These are phyloP conservation scores for Athelia sp. DNA, from an alignment of 1,284 basidiomycete genomes.

Conservation along the genomic window DNA sequence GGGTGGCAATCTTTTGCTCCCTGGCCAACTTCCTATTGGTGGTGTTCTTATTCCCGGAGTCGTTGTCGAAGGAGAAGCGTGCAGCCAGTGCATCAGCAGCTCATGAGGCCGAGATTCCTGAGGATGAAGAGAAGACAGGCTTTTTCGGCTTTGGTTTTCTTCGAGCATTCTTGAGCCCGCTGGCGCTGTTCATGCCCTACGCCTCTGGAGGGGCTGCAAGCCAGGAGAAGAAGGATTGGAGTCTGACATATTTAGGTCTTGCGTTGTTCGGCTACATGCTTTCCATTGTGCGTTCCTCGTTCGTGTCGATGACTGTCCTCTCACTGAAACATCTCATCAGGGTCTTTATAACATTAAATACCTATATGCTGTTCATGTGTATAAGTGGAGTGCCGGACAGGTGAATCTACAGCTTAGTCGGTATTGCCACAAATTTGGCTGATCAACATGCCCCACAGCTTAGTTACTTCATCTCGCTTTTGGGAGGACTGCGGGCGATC, in stretches of 20 bases:
- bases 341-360: constrained; percentile 59
- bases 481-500: constrained; percentile 44
- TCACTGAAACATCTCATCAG: constrained; percentile 16
- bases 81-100: constrained; percentile 16
- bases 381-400: constrained; percentile 48
- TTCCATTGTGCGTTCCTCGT: constrained; percentile 33
- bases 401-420: too few relatives aligned
- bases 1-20: not conserved
- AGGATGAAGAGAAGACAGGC: constrained; percentile 7
- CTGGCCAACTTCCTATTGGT: not conserved
- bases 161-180: constrained; percentile 38
- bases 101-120: constrained; percentile 2
- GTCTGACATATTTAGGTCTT: constrained; percentile 45
- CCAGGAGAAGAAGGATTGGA: constrained; percentile 43
- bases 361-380: constrained; percentile 52
- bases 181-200: constrained; percentile 51
- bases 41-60: constrained; percentile 16
- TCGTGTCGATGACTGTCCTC: too few relatives aligned
- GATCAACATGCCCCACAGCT: constrained; percentile 29
- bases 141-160: constrained; percentile 15
- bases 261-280: constrained; percentile 42
- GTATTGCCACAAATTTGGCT: not conserved
- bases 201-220: constrained; percentile 28
- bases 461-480: constrained; percentile 59
- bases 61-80: constrained; percentile 41